These are phyloP conservation scores for Chlorella variabilis DNA, from an alignment of 163 green algal species.

Conservation along the genomic window DNA sequence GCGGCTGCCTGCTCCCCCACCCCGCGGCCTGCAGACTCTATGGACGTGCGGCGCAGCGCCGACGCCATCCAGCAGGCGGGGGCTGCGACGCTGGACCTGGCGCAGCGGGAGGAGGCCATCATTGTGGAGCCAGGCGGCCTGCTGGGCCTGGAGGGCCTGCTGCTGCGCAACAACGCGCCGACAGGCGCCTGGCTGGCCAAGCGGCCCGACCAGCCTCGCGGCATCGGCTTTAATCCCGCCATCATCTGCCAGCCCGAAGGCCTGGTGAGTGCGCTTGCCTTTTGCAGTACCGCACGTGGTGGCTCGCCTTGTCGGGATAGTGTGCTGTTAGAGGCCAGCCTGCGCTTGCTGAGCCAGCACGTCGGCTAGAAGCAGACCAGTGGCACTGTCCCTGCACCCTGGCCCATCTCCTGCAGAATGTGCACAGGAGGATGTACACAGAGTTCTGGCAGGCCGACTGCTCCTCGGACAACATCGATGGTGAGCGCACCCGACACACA, in stretches of 20 bases:
- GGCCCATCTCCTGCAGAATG: neutral
- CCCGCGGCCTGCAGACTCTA: neutral
- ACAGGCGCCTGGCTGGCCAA: neutral
- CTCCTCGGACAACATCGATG: neutral
- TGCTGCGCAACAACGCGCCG: neutral
- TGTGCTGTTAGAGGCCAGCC: no score
- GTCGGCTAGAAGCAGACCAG: no score
- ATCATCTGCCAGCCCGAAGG: neutral
- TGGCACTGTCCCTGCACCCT: neutral
- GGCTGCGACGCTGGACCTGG: neutral
- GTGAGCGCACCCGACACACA: neutral
- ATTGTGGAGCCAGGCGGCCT: neutral
- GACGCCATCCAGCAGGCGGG: neutral
- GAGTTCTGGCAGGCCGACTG: neutral
- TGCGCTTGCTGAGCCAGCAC: no score
- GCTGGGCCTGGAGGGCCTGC: neutral
- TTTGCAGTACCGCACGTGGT: no score
- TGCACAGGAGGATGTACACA: neutral
- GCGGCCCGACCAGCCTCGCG: neutral
- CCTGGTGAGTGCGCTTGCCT: neutral
- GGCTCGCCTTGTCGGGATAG: no score
- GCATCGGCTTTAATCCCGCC: neutral
- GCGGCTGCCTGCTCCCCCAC: no score
- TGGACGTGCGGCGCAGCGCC: neutral
- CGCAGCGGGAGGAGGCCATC: neutral